Percentiles rank a stretch among this genome's conserved stretches.
These are phyloP conservation scores for Fusarium lyarnte DNA, from an alignment of 2,329 filamentous ascomycete genomes.

Conservation along the genomic window DNA sequence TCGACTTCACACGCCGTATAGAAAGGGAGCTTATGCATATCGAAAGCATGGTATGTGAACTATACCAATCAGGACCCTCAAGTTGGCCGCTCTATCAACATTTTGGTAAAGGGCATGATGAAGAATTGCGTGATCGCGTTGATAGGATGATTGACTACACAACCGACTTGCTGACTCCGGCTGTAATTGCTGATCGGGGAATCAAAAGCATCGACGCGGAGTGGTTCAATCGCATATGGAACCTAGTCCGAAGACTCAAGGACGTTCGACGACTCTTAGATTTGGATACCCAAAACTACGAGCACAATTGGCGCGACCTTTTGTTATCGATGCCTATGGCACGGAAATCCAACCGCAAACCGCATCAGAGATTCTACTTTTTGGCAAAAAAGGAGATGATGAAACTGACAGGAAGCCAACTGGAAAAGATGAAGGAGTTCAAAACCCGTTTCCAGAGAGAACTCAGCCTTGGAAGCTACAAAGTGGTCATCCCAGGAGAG, in stretches of 20 bases:
- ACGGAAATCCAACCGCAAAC: conserved; percentile 34
- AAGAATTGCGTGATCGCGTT: conserved; percentile 6
- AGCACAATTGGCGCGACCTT: conserved; percentile 34
- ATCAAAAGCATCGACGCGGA: conserved; percentile 6
- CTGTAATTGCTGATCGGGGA: neutral
- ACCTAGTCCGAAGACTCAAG: conserved; percentile 5
- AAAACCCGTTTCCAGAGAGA: conserved; percentile 11
- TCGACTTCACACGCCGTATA: conserved; percentile 19
- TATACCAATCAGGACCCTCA: conserved; percentile 27
- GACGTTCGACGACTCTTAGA: conserved; percentile 22
- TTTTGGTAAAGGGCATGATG: neutral
- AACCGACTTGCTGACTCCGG: neutral
- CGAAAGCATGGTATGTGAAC: conserved; percentile 38
- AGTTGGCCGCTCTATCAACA: conserved; percentile 27
- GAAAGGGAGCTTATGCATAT: conserved; percentile 29
- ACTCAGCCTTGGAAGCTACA: conserved; percentile 24
- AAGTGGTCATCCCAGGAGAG: conserved; percentile 25
- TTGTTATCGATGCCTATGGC: conserved; percentile 38
- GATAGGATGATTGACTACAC: neutral
- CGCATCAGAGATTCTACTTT: conserved; percentile 31
- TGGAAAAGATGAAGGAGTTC: conserved; percentile 23
- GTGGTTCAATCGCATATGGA: conserved; percentile 28
- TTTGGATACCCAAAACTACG: neutral
- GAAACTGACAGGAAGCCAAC: conserved; percentile 12
- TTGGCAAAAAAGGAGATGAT: conserved; percentile 39